phyloP scores from a whole-genome alignment of 345 rosid genomes.

The Diplotaxis tenuifolia region DNA sequence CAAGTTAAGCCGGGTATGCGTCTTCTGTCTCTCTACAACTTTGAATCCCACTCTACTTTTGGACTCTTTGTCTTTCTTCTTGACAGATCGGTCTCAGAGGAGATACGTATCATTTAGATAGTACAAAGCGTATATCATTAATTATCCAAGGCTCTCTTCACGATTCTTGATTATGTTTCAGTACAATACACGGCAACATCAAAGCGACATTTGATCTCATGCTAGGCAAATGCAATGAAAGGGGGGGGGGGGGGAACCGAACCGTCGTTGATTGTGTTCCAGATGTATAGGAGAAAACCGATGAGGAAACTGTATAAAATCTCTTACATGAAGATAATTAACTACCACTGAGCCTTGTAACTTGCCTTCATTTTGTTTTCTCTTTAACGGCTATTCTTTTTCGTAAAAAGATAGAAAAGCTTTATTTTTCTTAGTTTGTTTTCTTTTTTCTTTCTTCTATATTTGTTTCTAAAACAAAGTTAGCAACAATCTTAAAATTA shows the following conservation, averaged over 20 bases:
- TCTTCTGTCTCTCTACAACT: not conserved
- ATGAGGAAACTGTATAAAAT: slow-evolving; percentile 30
- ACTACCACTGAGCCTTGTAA: slow-evolving; percentile 29
- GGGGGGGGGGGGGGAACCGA: too few relatives aligned
- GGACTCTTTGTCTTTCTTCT: slow-evolving; percentile 12
- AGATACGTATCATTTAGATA: slow-evolving; percentile 72
- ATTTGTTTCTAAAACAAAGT: slow-evolving; percentile 1
- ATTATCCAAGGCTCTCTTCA: slow-evolving; percentile 89
- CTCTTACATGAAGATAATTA: slow-evolving; percentile 33
- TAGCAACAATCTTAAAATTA: not conserved
- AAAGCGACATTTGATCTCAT: slow-evolving; percentile 27
- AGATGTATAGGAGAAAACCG: slow-evolving; percentile 30
- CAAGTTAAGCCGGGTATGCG: too few relatives aligned
- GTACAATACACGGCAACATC: not conserved
- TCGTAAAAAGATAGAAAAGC: slow-evolving; percentile 23
- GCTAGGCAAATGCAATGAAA: slow-evolving; percentile 19
- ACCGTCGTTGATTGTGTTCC: not conserved
- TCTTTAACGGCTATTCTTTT: not conserved
- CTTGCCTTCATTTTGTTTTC: slow-evolving; percentile 13
- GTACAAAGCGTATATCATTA: slow-evolving; percentile 76
- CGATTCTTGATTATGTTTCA: slow-evolving; percentile 50
- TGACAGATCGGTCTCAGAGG: slow-evolving; percentile 90
- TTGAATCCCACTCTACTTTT: slow-evolving; percentile 5
- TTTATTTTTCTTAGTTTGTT: slow-evolving; percentile 12
- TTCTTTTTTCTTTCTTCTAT: not conserved